These are phyloP conservation scores for Solanum hybrid DNA, from an alignment of 305 asterid genomes.

Conservation along the genomic window DNA sequence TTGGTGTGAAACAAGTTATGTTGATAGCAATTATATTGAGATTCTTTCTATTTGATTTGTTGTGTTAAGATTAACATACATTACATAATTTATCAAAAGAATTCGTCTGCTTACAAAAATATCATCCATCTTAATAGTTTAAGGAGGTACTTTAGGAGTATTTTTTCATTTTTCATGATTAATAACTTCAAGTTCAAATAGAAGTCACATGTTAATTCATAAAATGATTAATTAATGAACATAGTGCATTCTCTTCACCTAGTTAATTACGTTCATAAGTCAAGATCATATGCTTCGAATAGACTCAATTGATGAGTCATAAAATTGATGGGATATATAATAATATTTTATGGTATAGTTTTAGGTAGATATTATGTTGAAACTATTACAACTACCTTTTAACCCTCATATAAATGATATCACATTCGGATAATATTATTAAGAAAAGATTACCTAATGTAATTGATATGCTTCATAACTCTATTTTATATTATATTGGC, in stretches of 20 bases:
- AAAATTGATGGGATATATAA: background rate
- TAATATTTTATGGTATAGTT: background rate
- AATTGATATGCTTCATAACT: background rate
- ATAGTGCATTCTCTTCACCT: background rate
- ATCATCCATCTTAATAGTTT: background rate
- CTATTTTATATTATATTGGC: background rate
- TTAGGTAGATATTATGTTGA: background rate
- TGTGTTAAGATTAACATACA: background rate
- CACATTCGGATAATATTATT: background rate
- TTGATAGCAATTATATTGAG: background rate
- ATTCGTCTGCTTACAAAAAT: background rate
- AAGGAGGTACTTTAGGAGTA: background rate
- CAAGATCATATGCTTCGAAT: background rate
- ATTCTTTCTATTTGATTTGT: background rate
- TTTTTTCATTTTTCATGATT: background rate
- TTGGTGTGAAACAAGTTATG: background rate
- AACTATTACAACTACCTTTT: background rate
- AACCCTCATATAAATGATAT: background rate
- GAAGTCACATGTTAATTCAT: background rate
- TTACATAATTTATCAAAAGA: background rate
- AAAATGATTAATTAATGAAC: background rate
- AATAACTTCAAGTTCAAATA: background rate
- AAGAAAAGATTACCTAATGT: background rate
- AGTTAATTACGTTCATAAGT: background rate
- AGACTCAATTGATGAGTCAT: background rate